Base-by-base conservation (phyloP, 2,329 filamentous ascomycete genomes). In the Sporothrix brasiliensis region DNA sequence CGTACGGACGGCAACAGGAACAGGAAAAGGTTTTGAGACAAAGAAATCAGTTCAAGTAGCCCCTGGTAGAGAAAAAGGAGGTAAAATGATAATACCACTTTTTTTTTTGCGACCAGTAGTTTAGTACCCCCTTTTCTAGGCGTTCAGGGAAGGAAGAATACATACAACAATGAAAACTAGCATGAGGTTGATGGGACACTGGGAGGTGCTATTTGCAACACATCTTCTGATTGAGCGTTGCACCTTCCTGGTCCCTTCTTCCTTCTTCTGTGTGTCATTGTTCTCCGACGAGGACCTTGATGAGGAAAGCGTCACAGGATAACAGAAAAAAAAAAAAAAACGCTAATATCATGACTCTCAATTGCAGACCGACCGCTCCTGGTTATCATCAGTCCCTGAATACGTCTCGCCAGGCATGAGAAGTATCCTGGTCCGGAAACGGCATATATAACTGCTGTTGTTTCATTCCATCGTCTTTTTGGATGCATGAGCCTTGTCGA, bases 1-100 rank as follows among this genome's bases (percentile, higher is more conserved):
- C 34, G 60, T 70, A 65, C 24, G 68, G 58, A 65, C 34, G 50
- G 68, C 58, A 69, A 56, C 58, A 49, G 56, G 68, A 54, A 60
- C 50, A 47, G 58, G 56, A 63, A 61, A 47, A 39, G 47, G 21
- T 68, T 56, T 56, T 58, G 39, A 53, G 6, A 14, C 58, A 50
- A 60, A 58, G 27, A 52, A 61, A 60, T 50, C 54, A 68, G 67
- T 68, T 68, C 67, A 60, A 68, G 67, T 63, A 69, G 30, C 67
- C 67, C 67, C 67, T 52, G 67, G 67, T 61, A 53, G 67, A 69
- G 47, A 61, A 69, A 68, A 69, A 69, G 67, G 67, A 69, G 67
- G 67, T 63, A 52, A 50, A 50, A 69, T 53, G 67, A 69, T 69
- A 54, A 69, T 69, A 50, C 68, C 68, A 16, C 39, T 69, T 52